Base-by-base conservation (phyloP, 179 eudicot species). In the Kewa caespitosa region DNA sequence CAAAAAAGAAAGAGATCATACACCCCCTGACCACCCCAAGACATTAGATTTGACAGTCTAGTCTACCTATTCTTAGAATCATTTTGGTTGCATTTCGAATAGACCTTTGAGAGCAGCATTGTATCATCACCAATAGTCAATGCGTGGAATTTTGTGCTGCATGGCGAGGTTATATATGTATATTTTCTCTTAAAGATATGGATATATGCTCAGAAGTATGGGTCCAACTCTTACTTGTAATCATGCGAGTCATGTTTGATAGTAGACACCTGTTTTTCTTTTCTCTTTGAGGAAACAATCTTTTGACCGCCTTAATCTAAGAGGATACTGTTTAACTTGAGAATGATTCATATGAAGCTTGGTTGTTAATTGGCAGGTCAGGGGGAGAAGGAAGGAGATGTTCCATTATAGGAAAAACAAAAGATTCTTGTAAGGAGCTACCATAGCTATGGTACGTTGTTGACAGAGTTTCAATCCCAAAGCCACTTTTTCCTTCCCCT, bases 321-420 rank as follows among this genome's bases (percentile, higher is more conserved):
- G 77, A 67, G 43, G 54, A 43, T 30, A 38, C 52, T 76, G 23
- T 72, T 60, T 61, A 76, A 81, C 80, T 81, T 80, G 78, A 75
- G 67, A 48, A 67, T 74, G n/a, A 88, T 88, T 90, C 79, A 84
- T 77, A 64, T 78, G 72, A 86, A 82, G 83, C 83, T 87, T 90
- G 86, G 85, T 91, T 90, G 87, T 87, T 82, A 81, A 85, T 88
- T 92, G 94, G 79, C 98, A 92, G 98, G 93, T 92, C 80, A 88
- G 86, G 93, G 84, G 89, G 88, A 89, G 74, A 74, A 75, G 79
- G 90, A 81, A 87, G 98, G 86, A 83, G 92, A 88, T 74, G 78
- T 70, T 82, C 84, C 87, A 80, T 86, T 75, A 18, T 90, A 90
- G 87, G 82, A 78, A 76, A 80, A 80, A 79, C 81, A 67, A 81